Percentiles rank a stretch among this genome's conserved stretches.
Conservation (phyloP, 2,329 filamentous ascomycete species). For the Ramularia endophylla region DNA sequence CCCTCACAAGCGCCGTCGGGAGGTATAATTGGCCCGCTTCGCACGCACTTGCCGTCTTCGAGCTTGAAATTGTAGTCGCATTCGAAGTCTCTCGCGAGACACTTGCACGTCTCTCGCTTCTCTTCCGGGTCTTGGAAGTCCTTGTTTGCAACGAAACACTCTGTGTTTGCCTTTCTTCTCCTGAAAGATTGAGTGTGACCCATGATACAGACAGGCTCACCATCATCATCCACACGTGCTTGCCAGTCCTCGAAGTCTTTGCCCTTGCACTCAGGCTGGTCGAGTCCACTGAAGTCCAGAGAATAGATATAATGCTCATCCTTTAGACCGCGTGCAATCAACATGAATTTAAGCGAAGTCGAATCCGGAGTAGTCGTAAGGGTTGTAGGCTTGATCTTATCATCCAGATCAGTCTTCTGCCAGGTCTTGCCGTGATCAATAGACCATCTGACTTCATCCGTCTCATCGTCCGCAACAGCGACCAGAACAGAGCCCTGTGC, state of each 20-base stretch:
- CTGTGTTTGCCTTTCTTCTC: constrained; percentile 76
- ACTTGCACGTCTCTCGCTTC: constrained; percentile 69
- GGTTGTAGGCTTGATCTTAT: constrained; percentile 63
- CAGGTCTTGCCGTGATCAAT: constrained; percentile 85
- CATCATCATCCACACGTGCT: constrained; percentile 73
- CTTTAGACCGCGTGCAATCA: constrained; percentile 58
- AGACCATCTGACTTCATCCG: constrained; percentile 67
- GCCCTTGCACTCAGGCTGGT: constrained; percentile 71
- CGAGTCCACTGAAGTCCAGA: constrained; percentile 76
- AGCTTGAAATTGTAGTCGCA: constrained; percentile 87
- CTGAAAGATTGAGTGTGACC: constrained; percentile 85
- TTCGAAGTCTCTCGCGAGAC: constrained; percentile 80
- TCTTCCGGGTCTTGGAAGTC: constrained; percentile 75
- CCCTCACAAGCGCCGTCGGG: constrained; percentile 71
- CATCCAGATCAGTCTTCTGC: constrained; percentile 63
- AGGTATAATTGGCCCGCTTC: constrained; percentile 54
- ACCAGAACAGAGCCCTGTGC: constrained; percentile 86
- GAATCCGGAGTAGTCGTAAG: constrained; percentile 90
- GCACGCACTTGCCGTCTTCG: constrained; percentile 63
- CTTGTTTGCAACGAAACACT: constrained; percentile 75
- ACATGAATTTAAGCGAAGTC: constrained; percentile 82
- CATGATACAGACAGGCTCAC: constrained; percentile 85
- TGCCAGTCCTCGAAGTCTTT: constrained; percentile 83
- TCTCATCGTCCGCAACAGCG: constrained; percentile 66
- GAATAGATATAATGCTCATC: constrained; percentile 56